phyloP scores from a whole-genome alignment of 2,329 filamentous ascomycete species.

The Arthrobotrys pseudoclavata region DNA sequence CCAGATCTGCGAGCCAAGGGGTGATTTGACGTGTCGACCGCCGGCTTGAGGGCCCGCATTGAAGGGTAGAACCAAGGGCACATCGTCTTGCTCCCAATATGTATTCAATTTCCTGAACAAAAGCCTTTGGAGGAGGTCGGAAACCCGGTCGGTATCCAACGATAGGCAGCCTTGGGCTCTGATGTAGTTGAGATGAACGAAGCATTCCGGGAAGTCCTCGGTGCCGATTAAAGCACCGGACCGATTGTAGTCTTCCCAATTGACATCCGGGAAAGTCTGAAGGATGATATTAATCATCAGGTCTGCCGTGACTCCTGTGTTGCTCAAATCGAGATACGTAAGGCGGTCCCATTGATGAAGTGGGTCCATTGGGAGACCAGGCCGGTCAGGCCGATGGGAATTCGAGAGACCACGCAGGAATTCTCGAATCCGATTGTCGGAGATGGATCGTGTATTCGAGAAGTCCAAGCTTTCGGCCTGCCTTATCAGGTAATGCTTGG shows the following conservation, averaged over 20 bases:
- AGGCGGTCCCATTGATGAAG: constrained; percentile 45
- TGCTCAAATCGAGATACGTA: constrained; percentile 47
- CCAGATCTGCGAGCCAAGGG: constrained; percentile 49
- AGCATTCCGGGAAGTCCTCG: constrained; percentile 33
- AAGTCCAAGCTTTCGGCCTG: constrained; percentile 42
- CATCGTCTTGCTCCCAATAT: constrained; percentile 42
- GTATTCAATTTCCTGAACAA: constrained; percentile 32
- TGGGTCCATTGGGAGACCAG: not conserved
- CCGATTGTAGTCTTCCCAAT: constrained; percentile 3
- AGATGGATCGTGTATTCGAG: constrained; percentile 35
- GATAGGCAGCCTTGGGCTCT: constrained; percentile 40
- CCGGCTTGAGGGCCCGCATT: constrained; percentile 3
- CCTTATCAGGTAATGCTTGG: constrained; percentile 44
- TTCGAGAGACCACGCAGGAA: constrained; percentile 41
- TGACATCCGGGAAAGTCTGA: constrained; percentile 41
- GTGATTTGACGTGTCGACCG: constrained; percentile 42
- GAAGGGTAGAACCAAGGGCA: not conserved
- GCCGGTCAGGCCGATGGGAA: not conserved
- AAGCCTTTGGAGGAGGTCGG: constrained; percentile 36
- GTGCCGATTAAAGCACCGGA: constrained; percentile 17
- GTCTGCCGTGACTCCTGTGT: constrained; percentile 41
- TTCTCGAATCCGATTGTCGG: constrained; percentile 37
- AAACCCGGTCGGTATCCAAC: constrained; percentile 22
- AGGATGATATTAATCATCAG: constrained; percentile 50
- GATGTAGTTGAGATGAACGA: constrained; percentile 43